Evolutionary conservation across 495 filamentous ascomycete genomes (phyloP), one percentile per base, ranked within the genome.

Genomic region (Penicillium bovifimosum): DNA sequence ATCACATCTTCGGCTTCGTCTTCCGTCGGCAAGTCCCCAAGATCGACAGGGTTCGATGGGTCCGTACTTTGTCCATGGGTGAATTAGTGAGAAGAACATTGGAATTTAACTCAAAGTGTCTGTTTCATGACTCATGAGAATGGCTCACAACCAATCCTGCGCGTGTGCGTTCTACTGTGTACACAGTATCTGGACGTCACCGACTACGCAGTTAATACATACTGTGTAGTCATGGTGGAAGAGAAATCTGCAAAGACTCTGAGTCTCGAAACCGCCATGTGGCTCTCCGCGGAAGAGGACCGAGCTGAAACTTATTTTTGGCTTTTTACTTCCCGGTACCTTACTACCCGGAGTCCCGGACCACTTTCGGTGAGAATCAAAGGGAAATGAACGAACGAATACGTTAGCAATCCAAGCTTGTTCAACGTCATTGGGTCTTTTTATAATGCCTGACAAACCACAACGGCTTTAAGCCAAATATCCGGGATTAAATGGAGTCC

Each of bases 21-120:
- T n/a, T 26, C 36, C 24, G 14, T 41, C 35, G 41, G 52, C 29
- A 45, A 18, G 13, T 14, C 24, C 47, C 35, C 39, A 50, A 31
- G 62, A 65, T 65, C 63, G 54, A 61, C 63, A 65, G 60, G 60
- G 63, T 63, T 62, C 35, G 57, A 63, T 55, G 60, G 60, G 52
- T 57, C 60, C 53, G 48, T 29, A 47, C 43, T 40, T 56, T 47
- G 55, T 55, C 62, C 59, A 60, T 29, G 50, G 61, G 9, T 20
- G 29, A 31, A 36, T 36, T 13, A 24, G 4, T 24, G 20, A 24
- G 20, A 24, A 24, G 20, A 24, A 24, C 20, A 24, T 38, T 38
- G 35, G 8, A 14, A 35, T 35, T 35, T 7, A 16, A 13, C 10
- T 5, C 10, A 33, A 35, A 2, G 20, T 24, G 14, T 35, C 33